Base-by-base conservation (phyloP, 164 flowering plant genomes). In the Kalanchoe fedtschenkoi region DNA sequence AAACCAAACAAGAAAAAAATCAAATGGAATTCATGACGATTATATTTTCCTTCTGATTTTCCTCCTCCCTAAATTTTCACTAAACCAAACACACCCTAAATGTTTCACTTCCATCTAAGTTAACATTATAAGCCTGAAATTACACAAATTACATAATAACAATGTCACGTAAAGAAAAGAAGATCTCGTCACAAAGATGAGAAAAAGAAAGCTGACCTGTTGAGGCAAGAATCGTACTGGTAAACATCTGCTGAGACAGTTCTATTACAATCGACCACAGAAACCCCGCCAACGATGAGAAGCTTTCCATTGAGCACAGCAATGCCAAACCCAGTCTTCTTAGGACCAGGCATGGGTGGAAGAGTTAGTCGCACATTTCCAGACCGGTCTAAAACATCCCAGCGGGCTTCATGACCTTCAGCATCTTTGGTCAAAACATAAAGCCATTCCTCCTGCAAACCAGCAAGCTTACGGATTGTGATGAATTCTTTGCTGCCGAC, bases 391-490 rank as follows among this genome's bases (percentile, higher is more conserved):
- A 88, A 73, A 58, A 87, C 91, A 74, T 87, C 91, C 99, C 99
- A 93, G 62, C 77, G 89, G 75, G 82, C 81, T 43, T 74, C 84
- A 65, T 84, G 79, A 59, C 85, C 85, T 62, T 76, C 77, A 61
- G 72, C 67, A 74, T 83, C 84, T 44, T 64, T 71, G 34, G 81
- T 85, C 62, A 93, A 73, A 38, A 87, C 70, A 75, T 83, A 93
- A 14, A 93, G 82, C 99, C 96, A 87, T 65, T 93, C 99, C 72
- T 90, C 97, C 58, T 85, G 78, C 74, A 67, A 61, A 10, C 88
- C 89, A 63, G 86, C 86, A 62, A 82, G 74, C 64, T 81, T 90
- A 35, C 99, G 64, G 30, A 87, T 82, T n/a, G 77, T 76, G 22
- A 81, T 60, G 64, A 93, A 80, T 64, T 90, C 97, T 73, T 87